Conservation (phyloP, 176 grass and related monocot genomes). For the Carex scoparia region DNA sequence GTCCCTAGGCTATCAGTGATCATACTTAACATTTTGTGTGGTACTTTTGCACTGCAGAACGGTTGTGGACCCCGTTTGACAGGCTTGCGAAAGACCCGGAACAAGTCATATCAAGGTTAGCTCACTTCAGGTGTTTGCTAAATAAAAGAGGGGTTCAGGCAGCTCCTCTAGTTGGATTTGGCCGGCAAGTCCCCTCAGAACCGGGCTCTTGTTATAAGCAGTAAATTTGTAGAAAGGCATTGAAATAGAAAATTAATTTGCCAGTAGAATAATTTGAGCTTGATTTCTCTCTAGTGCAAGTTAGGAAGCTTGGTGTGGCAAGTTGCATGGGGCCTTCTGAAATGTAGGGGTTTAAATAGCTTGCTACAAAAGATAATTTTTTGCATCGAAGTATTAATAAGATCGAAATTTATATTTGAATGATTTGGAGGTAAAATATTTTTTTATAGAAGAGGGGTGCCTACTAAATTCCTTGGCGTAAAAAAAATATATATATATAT, state of each 20-base stretch:
- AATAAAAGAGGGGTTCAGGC: slow-evolving; percentile 80
- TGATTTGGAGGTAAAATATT: not conserved
- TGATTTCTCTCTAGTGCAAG: not conserved
- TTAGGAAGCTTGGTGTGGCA: not conserved
- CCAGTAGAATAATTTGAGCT: not conserved
- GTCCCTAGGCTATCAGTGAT: not conserved
- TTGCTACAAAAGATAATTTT: not conserved
- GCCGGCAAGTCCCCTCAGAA: slow-evolving; percentile 40
- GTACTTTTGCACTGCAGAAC: slow-evolving; percentile 38
- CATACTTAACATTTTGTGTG: slow-evolving; percentile 13
- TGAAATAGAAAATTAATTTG: not conserved
- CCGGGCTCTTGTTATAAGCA: slow-evolving; percentile 69
- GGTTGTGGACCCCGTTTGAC: slow-evolving; percentile 60
- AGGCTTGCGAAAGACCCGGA: slow-evolving; percentile 48
- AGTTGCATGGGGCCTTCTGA: not conserved
- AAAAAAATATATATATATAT: not conserved
- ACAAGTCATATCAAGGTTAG: slow-evolving; percentile 44
- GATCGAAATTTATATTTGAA: not conserved
- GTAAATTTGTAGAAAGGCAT: slow-evolving; percentile 15
- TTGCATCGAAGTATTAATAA: not conserved
- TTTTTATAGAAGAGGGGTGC: not conserved
- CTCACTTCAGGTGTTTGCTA: slow-evolving; percentile 78
- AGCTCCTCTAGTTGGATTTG: slow-evolving; percentile 47
- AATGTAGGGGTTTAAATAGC: not conserved
- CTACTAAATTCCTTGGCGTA: not conserved